Percentiles rank a stretch among this genome's conserved stretches.
These are phyloP conservation scores for Ramularia collo-cygni DNA, from an alignment of 2,329 filamentous ascomycete species.

Conservation along the genomic window DNA sequence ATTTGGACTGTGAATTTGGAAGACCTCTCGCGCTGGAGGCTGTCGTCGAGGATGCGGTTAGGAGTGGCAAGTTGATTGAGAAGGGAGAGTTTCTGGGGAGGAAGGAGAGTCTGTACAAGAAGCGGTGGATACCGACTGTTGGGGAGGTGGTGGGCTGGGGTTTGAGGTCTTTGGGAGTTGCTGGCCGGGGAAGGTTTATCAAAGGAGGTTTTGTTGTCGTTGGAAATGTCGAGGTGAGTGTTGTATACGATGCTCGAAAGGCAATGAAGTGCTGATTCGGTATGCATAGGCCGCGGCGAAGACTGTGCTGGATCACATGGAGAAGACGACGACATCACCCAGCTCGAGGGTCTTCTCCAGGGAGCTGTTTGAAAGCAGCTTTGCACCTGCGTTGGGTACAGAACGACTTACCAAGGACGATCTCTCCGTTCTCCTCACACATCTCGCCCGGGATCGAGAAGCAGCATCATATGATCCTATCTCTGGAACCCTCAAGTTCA, in stretches of 20 bases:
- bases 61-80: constrained; percentile 62
- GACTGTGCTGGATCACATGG: constrained; percentile 30
- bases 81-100: constrained; percentile 60
- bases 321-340: constrained; percentile 27
- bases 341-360: constrained; percentile 29
- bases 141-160: constrained; percentile 65
- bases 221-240: constrained; percentile 46
- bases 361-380: constrained; percentile 25
- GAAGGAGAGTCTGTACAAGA: constrained; percentile 64
- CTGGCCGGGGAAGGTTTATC: constrained; percentile 36
- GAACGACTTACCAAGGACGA: constrained; percentile 31
- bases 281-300: constrained; percentile 51
- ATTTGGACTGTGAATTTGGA: constrained; percentile 73
- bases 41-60: constrained; percentile 69
- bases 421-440: constrained; percentile 42
- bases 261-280: constrained; percentile 58
- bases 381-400: constrained; percentile 19
- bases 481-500: constrained; percentile 64
- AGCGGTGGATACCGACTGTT: constrained; percentile 56
- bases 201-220: constrained; percentile 60
- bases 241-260: constrained; percentile 54
- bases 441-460: constrained; percentile 47
- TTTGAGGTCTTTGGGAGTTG: constrained; percentile 53
- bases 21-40: constrained; percentile 72
- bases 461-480: constrained; percentile 24